Conservation (phyloP, 345 rosid genomes). For the Murraya paniculata region DNA sequence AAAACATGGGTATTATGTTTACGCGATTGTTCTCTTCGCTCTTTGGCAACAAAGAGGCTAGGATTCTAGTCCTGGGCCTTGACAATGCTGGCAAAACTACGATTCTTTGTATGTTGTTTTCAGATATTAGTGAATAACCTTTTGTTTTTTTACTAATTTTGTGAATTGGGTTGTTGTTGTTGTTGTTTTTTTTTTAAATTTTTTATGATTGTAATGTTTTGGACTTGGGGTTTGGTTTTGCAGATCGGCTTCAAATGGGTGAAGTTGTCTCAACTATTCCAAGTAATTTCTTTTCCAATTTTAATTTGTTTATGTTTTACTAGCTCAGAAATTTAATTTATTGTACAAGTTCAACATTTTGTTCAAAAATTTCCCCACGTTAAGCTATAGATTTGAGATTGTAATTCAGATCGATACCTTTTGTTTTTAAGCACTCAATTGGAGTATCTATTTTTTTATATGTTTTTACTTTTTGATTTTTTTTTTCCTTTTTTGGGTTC, state of each 20-base stretch:
- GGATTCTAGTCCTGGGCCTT: conserved; percentile 88
- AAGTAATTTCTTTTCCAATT: conserved; percentile 45
- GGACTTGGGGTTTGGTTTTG: conserved; percentile 3
- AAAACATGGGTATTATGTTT: conserved; percentile 70
- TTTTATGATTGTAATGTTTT: conserved; percentile 3
- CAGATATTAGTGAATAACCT: not conserved
- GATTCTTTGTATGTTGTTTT: conserved; percentile 54
- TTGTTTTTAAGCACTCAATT: not conserved
- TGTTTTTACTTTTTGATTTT: conserved; percentile 6
- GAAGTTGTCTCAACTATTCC: conserved; percentile 98
- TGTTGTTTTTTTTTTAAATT: not conserved
- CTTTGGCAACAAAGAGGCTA: conserved; percentile 74
- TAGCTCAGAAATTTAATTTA: not conserved
- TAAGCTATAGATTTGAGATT: not conserved
- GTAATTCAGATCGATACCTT: not conserved
- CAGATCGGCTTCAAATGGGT: conserved; percentile 99
- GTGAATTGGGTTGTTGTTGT: conserved; percentile 14
- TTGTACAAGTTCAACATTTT: not conserved
- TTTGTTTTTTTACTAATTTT: conserved; percentile 5
- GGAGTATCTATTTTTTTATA: not conserved
- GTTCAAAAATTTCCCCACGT: not conserved
- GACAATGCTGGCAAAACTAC: conserved; percentile 96
- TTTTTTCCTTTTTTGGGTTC: conserved; percentile 14
- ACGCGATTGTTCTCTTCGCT: conserved; percentile 75
- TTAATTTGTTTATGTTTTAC: not conserved